Conservation (phyloP, 1,284 basidiomycete genomes). For the Rhodotorula sp. region DNA sequence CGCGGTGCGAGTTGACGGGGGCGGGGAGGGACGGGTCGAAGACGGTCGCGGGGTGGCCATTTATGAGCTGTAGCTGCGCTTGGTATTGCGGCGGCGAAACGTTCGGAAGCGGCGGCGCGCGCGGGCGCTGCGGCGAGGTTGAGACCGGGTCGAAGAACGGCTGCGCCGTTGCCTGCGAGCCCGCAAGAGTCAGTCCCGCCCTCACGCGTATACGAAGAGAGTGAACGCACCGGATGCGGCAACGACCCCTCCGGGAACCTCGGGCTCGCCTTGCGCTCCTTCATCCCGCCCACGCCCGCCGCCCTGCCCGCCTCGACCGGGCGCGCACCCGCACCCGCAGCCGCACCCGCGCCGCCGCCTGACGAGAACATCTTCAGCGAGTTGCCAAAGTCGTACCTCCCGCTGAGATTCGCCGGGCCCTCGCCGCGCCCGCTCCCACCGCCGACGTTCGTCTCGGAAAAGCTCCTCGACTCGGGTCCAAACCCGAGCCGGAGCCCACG, state of each 20-base stretch:
- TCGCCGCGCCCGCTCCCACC: constrained; percentile 23
- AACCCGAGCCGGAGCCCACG: not conserved
- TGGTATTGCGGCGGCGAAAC: not conserved
- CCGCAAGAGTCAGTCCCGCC: not conserved
- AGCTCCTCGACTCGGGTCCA: constrained; percentile 28
- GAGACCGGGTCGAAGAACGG: constrained; percentile 35
- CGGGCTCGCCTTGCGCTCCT: constrained; percentile 4
- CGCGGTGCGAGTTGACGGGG: constrained; percentile 16
- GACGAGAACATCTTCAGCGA: constrained; percentile 52
- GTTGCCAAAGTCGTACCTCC: constrained; percentile 58
- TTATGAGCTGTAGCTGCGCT: constrained; percentile 13
- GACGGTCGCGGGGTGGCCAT: constrained; percentile 33
- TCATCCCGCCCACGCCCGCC: not conserved
- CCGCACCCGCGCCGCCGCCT: constrained; percentile 5
- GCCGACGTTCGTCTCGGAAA: constrained; percentile 15
- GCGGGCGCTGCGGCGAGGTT: constrained; percentile 31
- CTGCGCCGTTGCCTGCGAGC: constrained; percentile 7
- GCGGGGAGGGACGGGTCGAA: constrained; percentile 12
- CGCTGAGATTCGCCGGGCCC: constrained; percentile 46
- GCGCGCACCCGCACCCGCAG: not conserved
- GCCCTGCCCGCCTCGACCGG: too few species aligned
- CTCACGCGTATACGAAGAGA: not conserved
- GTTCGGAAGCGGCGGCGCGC: constrained; percentile 13
- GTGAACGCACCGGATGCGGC: constrained; percentile 19
- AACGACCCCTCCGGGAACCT: constrained; percentile 1